Evolutionary conservation across 2,329 filamentous ascomycete genomes (phyloP).

Genomic region (Xylaria digitata): DNA sequence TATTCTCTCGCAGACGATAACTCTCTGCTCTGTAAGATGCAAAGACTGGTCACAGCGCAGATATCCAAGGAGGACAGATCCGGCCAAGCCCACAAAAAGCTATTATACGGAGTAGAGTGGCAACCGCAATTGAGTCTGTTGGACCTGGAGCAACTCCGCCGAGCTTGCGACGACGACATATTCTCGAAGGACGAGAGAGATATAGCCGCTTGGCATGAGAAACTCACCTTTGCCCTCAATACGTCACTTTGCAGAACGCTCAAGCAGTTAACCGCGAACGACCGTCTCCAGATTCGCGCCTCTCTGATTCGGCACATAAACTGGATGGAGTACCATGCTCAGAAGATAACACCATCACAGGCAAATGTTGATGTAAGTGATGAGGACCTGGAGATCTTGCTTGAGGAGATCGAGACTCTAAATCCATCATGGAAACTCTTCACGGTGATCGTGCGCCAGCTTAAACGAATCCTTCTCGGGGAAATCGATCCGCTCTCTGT

Average conservation of each 20-base stretch:
- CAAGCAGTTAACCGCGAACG: slow-evolving; percentile 35
- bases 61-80: slow-evolving; percentile 42
- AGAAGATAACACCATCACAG: slow-evolving; percentile 35
- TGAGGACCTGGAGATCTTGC: slow-evolving; percentile 43
- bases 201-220: slow-evolving; percentile 38
- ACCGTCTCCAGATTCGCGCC: slow-evolving; percentile 38
- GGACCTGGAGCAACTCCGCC: slow-evolving; percentile 44
- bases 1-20: slow-evolving; percentile 49
- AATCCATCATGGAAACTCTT: slow-evolving; percentile 51
- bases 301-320: slow-evolving; percentile 45
- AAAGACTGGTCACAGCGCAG: slow-evolving; percentile 43
- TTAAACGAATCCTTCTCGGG: slow-evolving; percentile 49
- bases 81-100: slow-evolving; percentile 40
- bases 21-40: slow-evolving; percentile 46
- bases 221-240: slow-evolving; percentile 42
- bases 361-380: slow-evolving; percentile 41
- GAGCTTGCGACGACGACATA: slow-evolving; percentile 40
- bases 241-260: slow-evolving; percentile 38
- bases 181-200: slow-evolving; percentile 43
- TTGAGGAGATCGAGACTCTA: slow-evolving; percentile 45
- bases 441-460: slow-evolving; percentile 47
- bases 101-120: slow-evolving; percentile 53
- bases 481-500: slow-evolving; percentile 52
- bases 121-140: slow-evolving; percentile 55
- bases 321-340: slow-evolving; percentile 50